Evolutionary conservation across 2,329 filamentous ascomycete genomes (phyloP), one percentile per base, ranked within the genome.

Genomic region (Conoideocrella luteorostrata): DNA sequence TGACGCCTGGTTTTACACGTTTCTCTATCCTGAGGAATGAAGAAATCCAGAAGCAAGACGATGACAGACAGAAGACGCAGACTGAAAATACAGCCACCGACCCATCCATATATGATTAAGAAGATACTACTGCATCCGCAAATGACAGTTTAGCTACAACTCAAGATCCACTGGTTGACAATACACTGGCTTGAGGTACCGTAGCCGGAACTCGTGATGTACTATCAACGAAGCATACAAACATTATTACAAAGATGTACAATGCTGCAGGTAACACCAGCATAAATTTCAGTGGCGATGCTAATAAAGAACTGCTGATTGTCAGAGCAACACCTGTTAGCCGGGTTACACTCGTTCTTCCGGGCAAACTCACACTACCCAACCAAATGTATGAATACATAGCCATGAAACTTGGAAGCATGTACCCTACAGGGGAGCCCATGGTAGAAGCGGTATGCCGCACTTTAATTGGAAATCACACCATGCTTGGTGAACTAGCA

Each of bases 391-490:
- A 48, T 24, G 38, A 38, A 28, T 15, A n/a, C 6, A 43, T 45
- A 30, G 28, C 30, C 6, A 7, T 34, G 17, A 48, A 26, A n/a
- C 13, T 48, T 11, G 43, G 46, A 23, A n/a, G 5, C 7, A 22
- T 32, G 17, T 48, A 48, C 22, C n/a, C 32, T 15, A 45, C 43
- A 7, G 46, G 46, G 22, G 43, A 45, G 18, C 23, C 46, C 20
- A 36, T 39, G 11, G 28, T 34, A 6, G 46, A 48, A 33, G 46
- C 46, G n/a, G 21, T 45, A 3, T 48, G 46, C 43, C 46, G 46
- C 7, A 48, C 43, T 15, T 15, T 45, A 22, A 38, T 43, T 17
- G 46, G 30, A 9, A 48, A 48, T 39, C 33, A 43, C 26, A 45
- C 46, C 23, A 39, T 39, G 12, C 28, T 34, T 22, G 46, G 43